phyloP scores from a whole-genome alignment of 805 yeast species.

The Myxozyma nipponensis region DNA sequence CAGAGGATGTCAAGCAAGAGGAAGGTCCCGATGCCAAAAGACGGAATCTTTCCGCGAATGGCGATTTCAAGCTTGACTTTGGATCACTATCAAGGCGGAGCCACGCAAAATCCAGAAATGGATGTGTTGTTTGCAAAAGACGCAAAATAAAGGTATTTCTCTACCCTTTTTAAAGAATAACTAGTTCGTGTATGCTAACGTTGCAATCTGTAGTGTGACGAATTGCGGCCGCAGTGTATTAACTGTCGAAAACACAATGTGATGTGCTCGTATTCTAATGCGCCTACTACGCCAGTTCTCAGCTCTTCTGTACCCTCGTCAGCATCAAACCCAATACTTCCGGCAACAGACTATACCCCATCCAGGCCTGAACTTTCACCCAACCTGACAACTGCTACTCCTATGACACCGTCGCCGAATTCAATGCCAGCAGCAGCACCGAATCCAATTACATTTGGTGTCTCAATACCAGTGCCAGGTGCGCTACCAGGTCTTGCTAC shows the following conservation, averaged over 20 bases:
- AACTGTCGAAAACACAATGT: conserved; percentile 47
- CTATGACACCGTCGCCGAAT: neutral
- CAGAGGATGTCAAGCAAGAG: neutral
- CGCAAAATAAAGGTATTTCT: conserved; percentile 19
- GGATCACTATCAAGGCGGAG: conserved; percentile 4
- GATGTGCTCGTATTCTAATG: conserved; percentile 16
- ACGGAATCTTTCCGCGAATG: neutral
- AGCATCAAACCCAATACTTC: neutral
- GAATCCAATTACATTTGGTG: conserved; percentile 6
- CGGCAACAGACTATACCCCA: neutral
- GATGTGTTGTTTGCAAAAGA: conserved; percentile 25
- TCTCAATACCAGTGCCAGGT: conserved; percentile 27
- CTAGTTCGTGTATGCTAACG: too few species aligned
- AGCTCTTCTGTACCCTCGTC: neutral
- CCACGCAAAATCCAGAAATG: conserved; percentile 23
- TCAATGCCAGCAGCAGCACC: conserved; percentile 6
- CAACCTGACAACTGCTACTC: neutral
- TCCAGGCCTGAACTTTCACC: neutral
- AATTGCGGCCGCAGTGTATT: conserved; percentile 52
- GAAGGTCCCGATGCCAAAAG: neutral
- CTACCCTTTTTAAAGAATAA: too few species aligned
- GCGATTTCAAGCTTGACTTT: neutral
- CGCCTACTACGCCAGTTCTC: conserved; percentile 7
- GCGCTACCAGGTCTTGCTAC: conserved; percentile 26
- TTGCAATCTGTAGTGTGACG: conserved; percentile 63